phyloP scores from a whole-genome alignment of 306 rosid genomes.

The Cyclanthera cordifolia region DNA sequence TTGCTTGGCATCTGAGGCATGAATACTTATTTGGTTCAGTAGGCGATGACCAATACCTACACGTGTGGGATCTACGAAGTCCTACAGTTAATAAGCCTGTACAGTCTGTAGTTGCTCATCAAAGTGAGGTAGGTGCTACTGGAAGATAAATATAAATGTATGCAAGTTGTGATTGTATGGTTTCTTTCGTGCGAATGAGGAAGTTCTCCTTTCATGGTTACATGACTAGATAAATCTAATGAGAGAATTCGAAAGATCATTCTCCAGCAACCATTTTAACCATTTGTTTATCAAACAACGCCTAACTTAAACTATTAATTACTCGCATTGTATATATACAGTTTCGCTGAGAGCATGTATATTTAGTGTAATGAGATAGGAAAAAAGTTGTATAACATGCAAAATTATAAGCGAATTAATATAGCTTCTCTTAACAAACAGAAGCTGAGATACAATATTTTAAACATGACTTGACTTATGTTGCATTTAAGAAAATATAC shows the following conservation, averaged over 20 bases:
- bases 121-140: constrained; percentile 58
- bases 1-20: constrained; percentile 99
- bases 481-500: no score
- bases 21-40: constrained; percentile 95
- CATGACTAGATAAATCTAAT: no score
- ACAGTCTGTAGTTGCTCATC: constrained; percentile 87
- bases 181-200: not conserved
- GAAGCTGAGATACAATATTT: no score
- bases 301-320: no score
- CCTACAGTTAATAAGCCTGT: constrained; percentile 77
- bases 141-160: not conserved
- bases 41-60: constrained; percentile 89
- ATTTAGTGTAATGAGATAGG: no score
- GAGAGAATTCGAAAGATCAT: not conserved
- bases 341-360: no score
- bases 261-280: not conserved
- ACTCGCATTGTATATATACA: no score
- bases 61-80: constrained; percentile 84
- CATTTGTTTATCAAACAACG: not conserved
- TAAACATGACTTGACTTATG: no score
- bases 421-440: no score
- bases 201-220: not conserved
- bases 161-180: constrained; percentile 3
- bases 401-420: no score
- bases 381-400: no score